Conservation (phyloP, 257 asterid genomes). For the Phtheirospermum japonicum region DNA sequence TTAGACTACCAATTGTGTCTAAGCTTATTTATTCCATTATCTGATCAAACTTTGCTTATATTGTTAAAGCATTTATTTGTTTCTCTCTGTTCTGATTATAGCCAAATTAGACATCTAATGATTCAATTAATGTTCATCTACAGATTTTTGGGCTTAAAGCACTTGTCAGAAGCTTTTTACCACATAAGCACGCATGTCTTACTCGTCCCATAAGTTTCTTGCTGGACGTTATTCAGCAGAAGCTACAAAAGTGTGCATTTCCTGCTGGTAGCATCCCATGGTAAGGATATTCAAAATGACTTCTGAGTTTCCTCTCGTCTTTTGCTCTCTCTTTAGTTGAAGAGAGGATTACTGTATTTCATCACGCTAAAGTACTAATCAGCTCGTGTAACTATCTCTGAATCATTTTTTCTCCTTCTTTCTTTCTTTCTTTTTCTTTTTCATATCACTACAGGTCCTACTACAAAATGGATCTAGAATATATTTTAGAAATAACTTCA, state of each 20-base stretch:
- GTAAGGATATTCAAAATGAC: conserved; percentile 38
- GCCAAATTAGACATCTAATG: conserved; percentile 23
- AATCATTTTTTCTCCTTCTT: neutral
- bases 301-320: conserved; percentile 14
- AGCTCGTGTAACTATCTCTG: conserved; percentile 2
- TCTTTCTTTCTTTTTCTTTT: neutral
- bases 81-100: conserved; percentile 23
- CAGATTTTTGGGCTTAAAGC: conserved; percentile 89
- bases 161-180: conserved; percentile 73
- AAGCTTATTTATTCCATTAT: conserved; percentile 14
- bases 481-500: too few species aligned
- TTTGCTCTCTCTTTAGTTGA: conserved; percentile 19
- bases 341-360: neutral
- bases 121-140: conserved; percentile 22
- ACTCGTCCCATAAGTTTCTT: conserved; percentile 52
- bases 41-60: conserved; percentile 2
- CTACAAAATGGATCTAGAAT: too few species aligned
- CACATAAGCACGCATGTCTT: conserved; percentile 41
- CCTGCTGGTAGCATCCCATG: conserved; percentile 48
- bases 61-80: conserved; percentile 9
- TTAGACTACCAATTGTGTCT: neutral
- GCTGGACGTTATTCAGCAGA: conserved; percentile 53
- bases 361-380: conserved; percentile 11
- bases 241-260: conserved; percentile 55
- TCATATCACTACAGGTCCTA: too few species aligned